phyloP scores from a whole-genome alignment of 75 land plant species.

The Cunninghamia lanceolata region DNA sequence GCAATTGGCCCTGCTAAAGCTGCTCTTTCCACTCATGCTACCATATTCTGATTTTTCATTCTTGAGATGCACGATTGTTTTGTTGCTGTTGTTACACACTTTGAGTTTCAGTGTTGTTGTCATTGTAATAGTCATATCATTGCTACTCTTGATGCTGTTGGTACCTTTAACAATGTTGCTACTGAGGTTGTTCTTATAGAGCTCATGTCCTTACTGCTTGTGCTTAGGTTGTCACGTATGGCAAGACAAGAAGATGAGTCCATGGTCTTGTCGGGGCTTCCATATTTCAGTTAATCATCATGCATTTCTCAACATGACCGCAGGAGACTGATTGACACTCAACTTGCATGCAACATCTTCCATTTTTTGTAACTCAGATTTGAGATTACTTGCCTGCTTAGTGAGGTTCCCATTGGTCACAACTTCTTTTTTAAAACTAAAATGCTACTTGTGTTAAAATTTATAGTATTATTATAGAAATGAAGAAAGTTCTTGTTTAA shows the following conservation, averaged over 20 bases:
- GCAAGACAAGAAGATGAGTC: neutral
- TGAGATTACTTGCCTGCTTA: no score
- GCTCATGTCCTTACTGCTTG: conserved; percentile 20
- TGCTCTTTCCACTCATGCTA: conserved; percentile 42
- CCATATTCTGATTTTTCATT: conserved; percentile 16
- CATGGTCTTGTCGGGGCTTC: conserved; percentile 7
- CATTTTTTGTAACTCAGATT: no score
- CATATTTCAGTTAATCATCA: no score
- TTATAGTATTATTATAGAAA: no score
- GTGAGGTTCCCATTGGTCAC: no score
- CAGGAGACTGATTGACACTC: no score
- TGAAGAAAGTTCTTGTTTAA: no score
- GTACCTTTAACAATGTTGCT: conserved; percentile 13
- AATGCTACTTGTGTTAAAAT: no score
- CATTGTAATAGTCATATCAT: conserved; percentile 23
- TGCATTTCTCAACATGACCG: no score
- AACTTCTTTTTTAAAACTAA: no score
- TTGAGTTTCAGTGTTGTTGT: conserved; percentile 9
- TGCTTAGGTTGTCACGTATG: conserved; percentile 17
- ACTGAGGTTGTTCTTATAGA: conserved; percentile 16
- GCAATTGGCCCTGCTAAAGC: conserved; percentile 42
- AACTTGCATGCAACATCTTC: no score
- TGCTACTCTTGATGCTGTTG: conserved; percentile 19
- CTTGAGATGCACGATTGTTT: conserved; percentile 17
- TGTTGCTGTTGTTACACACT: neutral